Conservation (phyloP, 176 grass and related monocot species). For the Calamus simplicifolius region DNA sequence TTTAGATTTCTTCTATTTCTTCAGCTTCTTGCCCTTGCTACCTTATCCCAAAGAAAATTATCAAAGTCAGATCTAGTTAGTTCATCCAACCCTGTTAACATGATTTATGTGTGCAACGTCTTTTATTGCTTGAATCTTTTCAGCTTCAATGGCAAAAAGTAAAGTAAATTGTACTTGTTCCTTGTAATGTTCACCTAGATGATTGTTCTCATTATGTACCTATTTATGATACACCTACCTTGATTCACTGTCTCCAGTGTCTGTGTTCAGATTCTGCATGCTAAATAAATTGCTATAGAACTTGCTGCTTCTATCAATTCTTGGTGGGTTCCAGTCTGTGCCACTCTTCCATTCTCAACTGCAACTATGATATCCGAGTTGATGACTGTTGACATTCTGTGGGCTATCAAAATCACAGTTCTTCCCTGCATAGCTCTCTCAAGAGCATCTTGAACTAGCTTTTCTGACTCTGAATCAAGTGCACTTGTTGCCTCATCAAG, state of each 20-base stretch:
- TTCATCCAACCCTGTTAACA: too few relatives aligned
- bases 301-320: slow-evolving; percentile 37
- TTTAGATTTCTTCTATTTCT: too few relatives aligned
- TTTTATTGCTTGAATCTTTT: too few relatives aligned
- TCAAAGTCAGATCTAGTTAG: too few relatives aligned
- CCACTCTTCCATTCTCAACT: slow-evolving; percentile 48
- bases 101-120: too few relatives aligned
- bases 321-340: slow-evolving; percentile 39
- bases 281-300: slow-evolving; percentile 40
- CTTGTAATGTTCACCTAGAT: too few relatives aligned
- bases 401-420: slow-evolving; percentile 57
- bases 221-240: slow-evolving; percentile 21
- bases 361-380: slow-evolving; percentile 48
- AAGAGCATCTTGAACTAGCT: slow-evolving; percentile 50
- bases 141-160: too few relatives aligned
- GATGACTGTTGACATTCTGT: slow-evolving; percentile 51
- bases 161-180: too few relatives aligned
- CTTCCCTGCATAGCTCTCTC: slow-evolving; percentile 43
- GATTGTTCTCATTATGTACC: too few relatives aligned
- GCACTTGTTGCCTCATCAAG: slow-evolving; percentile 70
- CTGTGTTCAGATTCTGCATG: slow-evolving; percentile 44
- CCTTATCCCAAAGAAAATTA: too few relatives aligned
- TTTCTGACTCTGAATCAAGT: slow-evolving; percentile 68
- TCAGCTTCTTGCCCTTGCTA: too few relatives aligned
- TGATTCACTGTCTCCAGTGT: slow-evolving; percentile 12